These are phyloP conservation scores for Microdochium nivale DNA, from an alignment of 2,329 filamentous ascomycete species.

Conservation along the genomic window DNA sequence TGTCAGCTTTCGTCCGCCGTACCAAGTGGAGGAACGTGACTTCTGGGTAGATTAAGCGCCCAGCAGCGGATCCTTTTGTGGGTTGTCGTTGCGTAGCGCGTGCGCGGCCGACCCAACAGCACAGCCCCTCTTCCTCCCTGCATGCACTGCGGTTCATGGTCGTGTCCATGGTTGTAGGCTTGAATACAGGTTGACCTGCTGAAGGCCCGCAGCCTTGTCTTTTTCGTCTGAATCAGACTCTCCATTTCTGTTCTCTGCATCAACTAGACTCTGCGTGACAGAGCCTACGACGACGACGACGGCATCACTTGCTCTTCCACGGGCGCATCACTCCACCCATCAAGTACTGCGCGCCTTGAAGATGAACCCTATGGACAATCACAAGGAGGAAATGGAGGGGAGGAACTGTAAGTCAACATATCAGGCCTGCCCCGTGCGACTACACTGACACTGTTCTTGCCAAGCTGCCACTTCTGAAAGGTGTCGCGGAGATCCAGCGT, in stretches of 20 bases:
- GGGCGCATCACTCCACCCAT: not conserved
- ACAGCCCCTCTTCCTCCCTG: not conserved
- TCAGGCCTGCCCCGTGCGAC: not conserved
- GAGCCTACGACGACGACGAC: not conserved
- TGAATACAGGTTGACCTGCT: not conserved
- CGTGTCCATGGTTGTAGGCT: not conserved
- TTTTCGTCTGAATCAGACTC: not conserved
- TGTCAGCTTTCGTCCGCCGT: too few relatives aligned
- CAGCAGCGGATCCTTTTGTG: not conserved
- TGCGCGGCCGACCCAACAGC: too few relatives aligned
- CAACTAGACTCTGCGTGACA: too few relatives aligned
- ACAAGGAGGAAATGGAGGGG: not conserved
- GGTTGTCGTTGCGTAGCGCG: too few relatives aligned
- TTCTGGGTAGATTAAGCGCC: not conserved
- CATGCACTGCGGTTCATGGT: not conserved
- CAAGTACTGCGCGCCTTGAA: not conserved
- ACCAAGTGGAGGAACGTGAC: not conserved
- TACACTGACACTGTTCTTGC: not conserved
- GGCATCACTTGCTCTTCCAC: not conserved
- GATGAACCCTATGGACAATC: not conserved
- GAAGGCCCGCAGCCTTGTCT: not conserved
- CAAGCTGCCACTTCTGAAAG: not conserved
- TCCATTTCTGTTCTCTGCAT: too few relatives aligned
- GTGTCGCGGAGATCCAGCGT: not conserved
- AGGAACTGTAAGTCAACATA: not conserved